These are phyloP conservation scores for Blastomyces gilchristii DNA, from an alignment of 2,329 filamentous ascomycete genomes.

Conservation along the genomic window DNA sequence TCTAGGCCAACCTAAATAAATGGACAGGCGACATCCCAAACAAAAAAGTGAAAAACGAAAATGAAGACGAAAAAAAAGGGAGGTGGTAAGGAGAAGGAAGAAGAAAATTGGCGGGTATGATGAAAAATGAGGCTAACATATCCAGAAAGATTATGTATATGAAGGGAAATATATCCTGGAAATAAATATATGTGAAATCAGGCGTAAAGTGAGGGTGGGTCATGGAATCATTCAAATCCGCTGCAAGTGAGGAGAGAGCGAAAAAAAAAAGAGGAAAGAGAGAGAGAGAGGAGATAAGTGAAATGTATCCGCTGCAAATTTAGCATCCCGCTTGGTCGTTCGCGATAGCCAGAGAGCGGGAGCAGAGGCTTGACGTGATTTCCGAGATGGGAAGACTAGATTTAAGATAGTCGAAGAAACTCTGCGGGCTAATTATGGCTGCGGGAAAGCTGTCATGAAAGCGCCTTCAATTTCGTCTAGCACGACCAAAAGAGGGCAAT, in stretches of 20 bases:
- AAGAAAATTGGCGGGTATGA: background rate
- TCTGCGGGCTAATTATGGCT: conserved; percentile 8
- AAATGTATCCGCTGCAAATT: background rate
- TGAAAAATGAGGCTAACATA: background rate
- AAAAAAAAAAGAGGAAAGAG: too few relatives aligned
- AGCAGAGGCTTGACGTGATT: background rate
- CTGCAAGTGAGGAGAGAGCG: background rate
- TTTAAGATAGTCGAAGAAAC: background rate
- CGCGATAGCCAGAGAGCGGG: background rate
- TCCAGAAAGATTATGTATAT: background rate
- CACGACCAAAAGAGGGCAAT: background rate
- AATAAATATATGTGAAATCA: background rate
- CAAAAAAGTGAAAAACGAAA: too few relatives aligned
- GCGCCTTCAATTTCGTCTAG: conserved; percentile 36
- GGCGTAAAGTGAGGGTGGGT: background rate
- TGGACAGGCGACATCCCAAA: background rate
- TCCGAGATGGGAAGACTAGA: background rate
- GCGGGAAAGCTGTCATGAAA: conserved; percentile 33
- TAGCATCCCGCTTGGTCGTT: background rate
- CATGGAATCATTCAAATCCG: background rate
- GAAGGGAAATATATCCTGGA: background rate
- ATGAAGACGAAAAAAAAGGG: too few relatives aligned
- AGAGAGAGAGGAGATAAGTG: background rate
- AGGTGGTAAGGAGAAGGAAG: background rate
- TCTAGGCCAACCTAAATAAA: background rate